Evolutionary conservation across 2,329 filamentous ascomycete genomes (phyloP).

Genomic region (Geoglossum cookeanum): DNA sequence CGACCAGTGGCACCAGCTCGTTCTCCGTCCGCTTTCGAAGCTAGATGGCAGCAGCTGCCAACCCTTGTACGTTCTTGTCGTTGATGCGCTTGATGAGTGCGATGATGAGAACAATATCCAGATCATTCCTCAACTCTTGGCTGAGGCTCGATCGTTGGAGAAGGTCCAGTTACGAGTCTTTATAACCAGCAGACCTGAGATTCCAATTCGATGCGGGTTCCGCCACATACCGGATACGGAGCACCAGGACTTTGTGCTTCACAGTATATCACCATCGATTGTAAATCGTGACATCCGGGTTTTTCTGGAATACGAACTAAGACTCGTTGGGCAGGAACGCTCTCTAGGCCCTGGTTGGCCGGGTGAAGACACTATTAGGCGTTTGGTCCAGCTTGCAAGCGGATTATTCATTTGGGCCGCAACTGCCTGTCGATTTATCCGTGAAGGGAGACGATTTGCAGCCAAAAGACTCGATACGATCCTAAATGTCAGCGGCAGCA

Average conservation of each 20-base stretch:
- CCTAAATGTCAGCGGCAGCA: constrained; percentile 8
- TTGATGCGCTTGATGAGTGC: constrained; percentile 18
- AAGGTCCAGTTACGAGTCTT: constrained; percentile 12
- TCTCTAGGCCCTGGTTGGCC: constrained; percentile 17
- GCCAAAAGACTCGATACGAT: constrained; percentile 12
- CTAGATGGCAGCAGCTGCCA: constrained; percentile 2
- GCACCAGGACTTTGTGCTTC: constrained; percentile 18
- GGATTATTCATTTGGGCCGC: constrained; percentile 21
- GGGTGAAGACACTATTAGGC: constrained; percentile 9
- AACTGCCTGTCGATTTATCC: neutral
- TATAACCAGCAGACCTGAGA: constrained; percentile 16
- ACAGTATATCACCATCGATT: constrained; percentile 16
- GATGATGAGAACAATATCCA: constrained; percentile 10
- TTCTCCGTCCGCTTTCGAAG: constrained; percentile 18
- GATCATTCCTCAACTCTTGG: constrained; percentile 12
- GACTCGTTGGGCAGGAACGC: constrained; percentile 12
- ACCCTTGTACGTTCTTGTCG: constrained; percentile 9
- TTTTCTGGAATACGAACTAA: constrained; percentile 18
- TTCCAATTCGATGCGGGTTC: constrained; percentile 12
- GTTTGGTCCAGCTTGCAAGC: constrained; percentile 15
- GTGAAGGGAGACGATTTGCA: constrained; percentile 8
- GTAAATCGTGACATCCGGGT: constrained; percentile 21
- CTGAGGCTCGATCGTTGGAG: constrained; percentile 6
- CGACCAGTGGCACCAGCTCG: constrained; percentile 25
- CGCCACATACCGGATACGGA: constrained; percentile 13